phyloP scores from a whole-genome alignment of 768 basidiomycete species.

The Cystobasidiopsis lactophilus region DNA sequence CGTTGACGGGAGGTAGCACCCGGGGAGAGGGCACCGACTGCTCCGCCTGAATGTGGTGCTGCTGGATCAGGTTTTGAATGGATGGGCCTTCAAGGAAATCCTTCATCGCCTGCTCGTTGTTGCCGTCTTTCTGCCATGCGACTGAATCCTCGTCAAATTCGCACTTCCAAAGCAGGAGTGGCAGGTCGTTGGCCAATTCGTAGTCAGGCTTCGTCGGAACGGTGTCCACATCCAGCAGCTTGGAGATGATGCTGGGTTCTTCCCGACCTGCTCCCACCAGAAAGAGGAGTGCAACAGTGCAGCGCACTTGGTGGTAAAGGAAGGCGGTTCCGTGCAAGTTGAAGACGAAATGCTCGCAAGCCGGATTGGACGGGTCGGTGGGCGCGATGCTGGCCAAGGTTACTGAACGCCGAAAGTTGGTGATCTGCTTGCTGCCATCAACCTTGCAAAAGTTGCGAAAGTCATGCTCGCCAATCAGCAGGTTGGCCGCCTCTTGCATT shows the following conservation, averaged over 20 bases:
- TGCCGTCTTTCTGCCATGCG: slow-evolving; percentile 41
- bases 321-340: slow-evolving; percentile 75
- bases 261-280: slow-evolving; percentile 68
- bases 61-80: slow-evolving; percentile 38
- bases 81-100: slow-evolving; percentile 23
- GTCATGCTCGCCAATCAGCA: slow-evolving; percentile 71
- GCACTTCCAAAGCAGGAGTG: slow-evolving; percentile 80
- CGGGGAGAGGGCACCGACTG: slow-evolving; percentile 26
- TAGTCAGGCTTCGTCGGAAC: slow-evolving; percentile 48
- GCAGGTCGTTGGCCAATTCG: slow-evolving; percentile 78
- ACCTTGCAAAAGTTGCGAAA: slow-evolving; percentile 90
- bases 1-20: slow-evolving; percentile 17
- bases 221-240: slow-evolving; percentile 36
- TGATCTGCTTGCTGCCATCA: slow-evolving; percentile 75
- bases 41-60: slow-evolving; percentile 30
- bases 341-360: slow-evolving; percentile 38
- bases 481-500: slow-evolving; percentile 53
- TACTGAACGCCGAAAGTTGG: slow-evolving; percentile 48
- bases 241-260: slow-evolving; percentile 41
- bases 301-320: slow-evolving; percentile 85
- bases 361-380: slow-evolving; percentile 19
- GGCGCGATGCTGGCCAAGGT: slow-evolving; percentile 41
- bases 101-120: background rate
- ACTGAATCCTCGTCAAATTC: slow-evolving; percentile 44
- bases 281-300: slow-evolving; percentile 79